Evolutionary conservation across 306 rosid species (phyloP), one percentile per base, ranked within the genome.

Genomic region (Gastrolobium villosum): DNA sequence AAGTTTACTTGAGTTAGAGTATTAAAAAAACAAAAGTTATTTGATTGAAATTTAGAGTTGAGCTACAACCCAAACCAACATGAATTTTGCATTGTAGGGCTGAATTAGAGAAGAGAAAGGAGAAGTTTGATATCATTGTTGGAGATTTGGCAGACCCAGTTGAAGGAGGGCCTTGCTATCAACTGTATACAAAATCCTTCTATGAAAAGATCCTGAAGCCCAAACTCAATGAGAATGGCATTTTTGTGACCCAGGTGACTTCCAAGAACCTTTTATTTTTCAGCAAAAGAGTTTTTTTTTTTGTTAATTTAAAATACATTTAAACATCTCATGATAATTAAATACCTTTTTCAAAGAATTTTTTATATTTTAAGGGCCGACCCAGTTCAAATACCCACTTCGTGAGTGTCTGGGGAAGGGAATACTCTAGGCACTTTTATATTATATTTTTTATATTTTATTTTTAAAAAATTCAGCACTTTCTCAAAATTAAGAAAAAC

Each of bases 61-160:
- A 20, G 26, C 26, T 20, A 20, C 26, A 20, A 20, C 26, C 26
- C 26, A 20, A 20, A 20, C 6, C 7, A 35, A 53, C 54, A 32
- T n/a, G 14, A 70, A 32, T 20, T n/a, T 67, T 79, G 59, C 10
- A 4, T 48, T 53, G 67, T 76, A 90, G 97, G 82, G 90, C 85
- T 70, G 91, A 90, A 79, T 70, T 92, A 70, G 85, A 88, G 72
- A 70, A 84, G 81, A 89, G 92, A 43, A 75, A 43, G 1, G 85
- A 88, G 60, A 90, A 90, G 44, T 90, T 81, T 10, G 97, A 92
- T 37, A 55, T 92, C 40, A 88, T 92, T 9, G 86, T 90, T 1
- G 97, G 97, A 75, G 97, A 92, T 66, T 81, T 92, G 68, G 92
- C 97, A 15, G 93, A 92, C 73, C 96, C 97, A 1, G 90, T 90